Percentiles rank a stretch among this genome's conserved stretches.
These are phyloP conservation scores for Eucalyptus curtisii DNA, from an alignment of 345 rosid species.

Conservation along the genomic window DNA sequence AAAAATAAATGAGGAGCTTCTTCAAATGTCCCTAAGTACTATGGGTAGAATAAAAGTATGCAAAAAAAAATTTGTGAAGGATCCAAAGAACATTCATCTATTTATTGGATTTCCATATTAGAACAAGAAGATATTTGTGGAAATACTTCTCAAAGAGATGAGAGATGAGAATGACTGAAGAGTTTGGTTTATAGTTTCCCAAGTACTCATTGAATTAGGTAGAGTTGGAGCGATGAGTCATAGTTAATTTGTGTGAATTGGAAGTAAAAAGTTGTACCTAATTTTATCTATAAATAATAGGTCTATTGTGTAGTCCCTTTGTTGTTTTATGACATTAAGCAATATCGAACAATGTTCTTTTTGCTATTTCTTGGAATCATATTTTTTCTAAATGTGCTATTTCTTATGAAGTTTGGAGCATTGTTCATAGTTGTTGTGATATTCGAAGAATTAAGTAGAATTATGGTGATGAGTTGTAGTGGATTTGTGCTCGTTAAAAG, in stretches of 20 bases:
- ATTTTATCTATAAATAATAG: neutral
- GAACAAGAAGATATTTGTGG: neutral
- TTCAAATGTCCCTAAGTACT: neutral
- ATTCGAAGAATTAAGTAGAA: neutral
- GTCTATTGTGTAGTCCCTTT: neutral
- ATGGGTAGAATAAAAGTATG: neutral
- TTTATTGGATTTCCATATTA: neutral
- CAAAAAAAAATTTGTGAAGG: neutral
- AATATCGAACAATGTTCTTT: too few relatives aligned
- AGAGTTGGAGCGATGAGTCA: neutral
- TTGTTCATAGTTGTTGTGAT: neutral
- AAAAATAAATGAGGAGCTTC: neutral
- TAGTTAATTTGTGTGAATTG: too few relatives aligned
- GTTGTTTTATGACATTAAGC: neutral
- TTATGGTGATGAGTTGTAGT: neutral
- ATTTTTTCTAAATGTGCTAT: neutral
- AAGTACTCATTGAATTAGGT: rapidly evolving
- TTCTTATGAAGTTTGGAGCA: neutral
- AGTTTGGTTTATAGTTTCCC: neutral
- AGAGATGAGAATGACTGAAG: neutral
- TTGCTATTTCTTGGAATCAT: neutral
- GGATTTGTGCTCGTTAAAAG: neutral
- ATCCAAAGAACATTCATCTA: neutral
- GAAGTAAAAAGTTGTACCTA: too few relatives aligned
- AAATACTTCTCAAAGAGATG: neutral